Conservation (phyloP, 495 filamentous ascomycete species). For the Pyrenula massariospora region DNA sequence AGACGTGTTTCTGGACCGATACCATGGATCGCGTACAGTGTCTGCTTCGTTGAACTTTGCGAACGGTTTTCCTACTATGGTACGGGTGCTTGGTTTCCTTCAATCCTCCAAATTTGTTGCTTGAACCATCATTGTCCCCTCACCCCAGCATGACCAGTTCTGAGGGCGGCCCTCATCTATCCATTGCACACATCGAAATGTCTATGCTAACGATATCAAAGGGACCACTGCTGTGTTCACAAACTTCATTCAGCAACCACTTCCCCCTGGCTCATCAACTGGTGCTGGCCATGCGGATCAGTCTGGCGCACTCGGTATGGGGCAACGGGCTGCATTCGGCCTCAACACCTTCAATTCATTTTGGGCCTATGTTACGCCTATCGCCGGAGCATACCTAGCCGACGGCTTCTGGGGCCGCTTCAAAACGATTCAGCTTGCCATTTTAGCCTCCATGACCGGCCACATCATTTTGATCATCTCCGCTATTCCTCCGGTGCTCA, state of each 20-base stretch:
- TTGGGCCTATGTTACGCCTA: slow-evolving; percentile 62
- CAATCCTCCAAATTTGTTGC: slow-evolving; percentile 9
- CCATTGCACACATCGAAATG: too few relatives aligned
- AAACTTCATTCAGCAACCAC: slow-evolving; percentile 60
- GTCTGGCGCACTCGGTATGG: slow-evolving; percentile 55
- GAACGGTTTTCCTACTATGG: slow-evolving; percentile 77
- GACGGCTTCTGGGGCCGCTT: slow-evolving; percentile 63
- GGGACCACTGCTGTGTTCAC: slow-evolving; percentile 16
- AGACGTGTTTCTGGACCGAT: slow-evolving; percentile 54
- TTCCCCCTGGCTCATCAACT: slow-evolving; percentile 46
- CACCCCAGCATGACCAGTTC: too few relatives aligned
- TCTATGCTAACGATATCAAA: slow-evolving; percentile 1
- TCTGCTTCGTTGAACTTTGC: slow-evolving; percentile 65
- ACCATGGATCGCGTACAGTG: slow-evolving; percentile 51
- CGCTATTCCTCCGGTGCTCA: slow-evolving; percentile 46
- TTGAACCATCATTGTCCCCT: too few relatives aligned
- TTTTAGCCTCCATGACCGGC: slow-evolving; percentile 47
- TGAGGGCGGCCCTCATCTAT: too few relatives aligned
- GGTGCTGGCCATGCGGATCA: slow-evolving; percentile 39
- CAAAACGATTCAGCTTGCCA: slow-evolving; percentile 50
- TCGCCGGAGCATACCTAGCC: slow-evolving; percentile 58
- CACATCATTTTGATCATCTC: slow-evolving; percentile 52
- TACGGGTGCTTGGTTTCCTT: slow-evolving; percentile 58
- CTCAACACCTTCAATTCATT: slow-evolving; percentile 62
- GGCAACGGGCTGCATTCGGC: slow-evolving; percentile 53